Percentiles rank a stretch among this genome's conserved stretches.
Conservation (phyloP, 768 basidiomycete species). For the Hypholoma fasciculare region DNA sequence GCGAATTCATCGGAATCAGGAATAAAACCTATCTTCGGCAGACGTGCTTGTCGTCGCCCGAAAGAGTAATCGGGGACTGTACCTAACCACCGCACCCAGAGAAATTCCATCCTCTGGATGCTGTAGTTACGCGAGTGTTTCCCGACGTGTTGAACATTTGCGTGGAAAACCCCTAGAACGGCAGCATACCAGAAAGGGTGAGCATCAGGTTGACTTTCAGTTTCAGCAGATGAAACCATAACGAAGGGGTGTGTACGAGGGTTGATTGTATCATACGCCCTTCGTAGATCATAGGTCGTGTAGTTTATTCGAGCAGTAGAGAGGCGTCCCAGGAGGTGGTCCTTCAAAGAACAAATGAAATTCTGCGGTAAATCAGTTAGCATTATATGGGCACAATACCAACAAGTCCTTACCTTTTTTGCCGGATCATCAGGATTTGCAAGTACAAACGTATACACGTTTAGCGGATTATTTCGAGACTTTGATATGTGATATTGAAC, state of each 20-base stretch:
- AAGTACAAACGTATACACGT: conserved; percentile 16
- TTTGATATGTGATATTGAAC: conserved; percentile 17
- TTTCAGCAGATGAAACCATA: too few species aligned
- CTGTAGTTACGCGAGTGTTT: too few species aligned
- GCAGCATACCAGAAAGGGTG: too few species aligned
- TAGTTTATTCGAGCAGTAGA: conserved; percentile 25
- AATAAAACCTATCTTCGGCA: too few species aligned
- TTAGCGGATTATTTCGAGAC: conserved; percentile 16
- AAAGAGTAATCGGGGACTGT: too few species aligned
- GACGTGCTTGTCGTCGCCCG: too few species aligned
- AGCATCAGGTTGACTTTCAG: too few species aligned
- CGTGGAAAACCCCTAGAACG: too few species aligned
- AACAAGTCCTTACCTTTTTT: conserved; percentile 14
- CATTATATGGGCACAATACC: background rate
- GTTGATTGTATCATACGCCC: conserved; percentile 26
- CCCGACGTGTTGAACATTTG: too few species aligned
- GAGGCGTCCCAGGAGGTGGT: conserved; percentile 33
- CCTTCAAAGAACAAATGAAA: conserved; percentile 29
- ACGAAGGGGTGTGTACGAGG: conserved; percentile 23
- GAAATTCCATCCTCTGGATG: too few species aligned
- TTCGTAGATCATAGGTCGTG: conserved; percentile 27
- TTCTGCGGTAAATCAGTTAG: background rate
- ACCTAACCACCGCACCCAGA: too few species aligned
- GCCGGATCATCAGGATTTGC: conserved; percentile 13
- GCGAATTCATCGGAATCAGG: too few species aligned